A percentile compares a stretch with the other conserved stretches of the same genome.
Evolutionary conservation across 176 grass and related monocot species (phyloP).

Genomic region (Bonia amplexicaulis): DNA sequence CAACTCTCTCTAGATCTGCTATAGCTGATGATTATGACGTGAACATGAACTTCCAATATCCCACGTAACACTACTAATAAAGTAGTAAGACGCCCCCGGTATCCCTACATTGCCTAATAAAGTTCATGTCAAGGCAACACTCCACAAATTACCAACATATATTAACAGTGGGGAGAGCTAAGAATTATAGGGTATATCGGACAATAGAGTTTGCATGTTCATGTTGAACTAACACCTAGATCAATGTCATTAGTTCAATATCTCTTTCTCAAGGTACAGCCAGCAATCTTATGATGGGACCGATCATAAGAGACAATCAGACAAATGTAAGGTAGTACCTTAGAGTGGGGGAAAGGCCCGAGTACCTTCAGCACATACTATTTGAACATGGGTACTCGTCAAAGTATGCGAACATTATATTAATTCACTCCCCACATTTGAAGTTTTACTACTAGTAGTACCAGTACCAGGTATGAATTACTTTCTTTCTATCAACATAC

Average conservation of each 20-base stretch:
- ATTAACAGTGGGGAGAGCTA: not conserved
- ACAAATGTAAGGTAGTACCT: constrained; percentile 16
- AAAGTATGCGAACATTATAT: not conserved
- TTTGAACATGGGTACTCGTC: not conserved
- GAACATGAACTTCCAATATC: not conserved
- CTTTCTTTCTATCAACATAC: not conserved
- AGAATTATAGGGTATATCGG: not conserved
- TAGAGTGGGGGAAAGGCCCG: not conserved
- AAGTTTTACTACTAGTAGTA: not conserved
- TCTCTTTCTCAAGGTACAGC: constrained; percentile 11
- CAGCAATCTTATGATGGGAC: not conserved
- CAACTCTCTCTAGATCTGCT: constrained; percentile 1
- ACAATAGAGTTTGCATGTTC: not conserved
- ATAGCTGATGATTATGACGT: not conserved
- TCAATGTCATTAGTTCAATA: not conserved
- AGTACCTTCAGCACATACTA: not conserved
- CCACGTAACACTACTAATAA: not conserved
- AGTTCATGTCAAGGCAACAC: not conserved
- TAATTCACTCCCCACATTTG: not conserved
- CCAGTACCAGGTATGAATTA: not conserved
- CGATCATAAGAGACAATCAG: not conserved
- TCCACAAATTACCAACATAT: not conserved
- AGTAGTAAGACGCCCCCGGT: not conserved
- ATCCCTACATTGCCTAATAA: not conserved
- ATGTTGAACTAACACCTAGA: not conserved